Evolutionary conservation across 2,329 filamentous ascomycete species (phyloP), one percentile per base, ranked within the genome.

Genomic region (Gliomastix tumulicola): DNA sequence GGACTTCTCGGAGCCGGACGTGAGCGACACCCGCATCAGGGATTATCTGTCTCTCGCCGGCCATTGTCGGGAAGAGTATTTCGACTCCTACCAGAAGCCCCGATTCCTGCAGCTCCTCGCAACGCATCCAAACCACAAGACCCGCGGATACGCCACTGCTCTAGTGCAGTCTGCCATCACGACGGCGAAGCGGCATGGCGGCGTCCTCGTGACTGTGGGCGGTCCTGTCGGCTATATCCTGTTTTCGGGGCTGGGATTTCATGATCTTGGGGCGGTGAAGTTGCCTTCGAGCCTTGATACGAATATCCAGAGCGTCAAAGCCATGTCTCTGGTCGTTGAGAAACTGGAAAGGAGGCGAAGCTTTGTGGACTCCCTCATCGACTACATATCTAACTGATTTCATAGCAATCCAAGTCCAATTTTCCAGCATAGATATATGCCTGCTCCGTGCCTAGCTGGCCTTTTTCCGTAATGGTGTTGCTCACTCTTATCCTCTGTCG

Each of bases 201-300:
- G 32, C 17, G 42, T 38, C 19, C 35, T 44, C 19, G 40, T 35
- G 10, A 34, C 39, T 23, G 20, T 44, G 22, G 40, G 36, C n/a
- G 42, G 42, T 11, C 42, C 39, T 9, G 37, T 34, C 18, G 42
- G 42, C 21, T 44, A 44, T 35, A 39, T 44, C 22, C 40, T 44
- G 34, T 44, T 44, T 37, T 35, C 30, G n/a, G 42, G 40, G 21
- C 32, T 44, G 12, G 37, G 37, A 27, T 44, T 44, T 32, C 30
- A 36, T 16, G 42, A 44, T 19, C 36, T 39, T 15, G 42, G 42
- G 2, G 34, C 42, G 13, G 17, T 41, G 25, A 23, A 28, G 9
- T 21, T 41, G 15, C 39, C 37, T 6, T 21, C 32, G 15, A 35
- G 32, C 28, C 17, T 19, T 13, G 37, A 32, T 21, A 39, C 30